Percentiles rank a stretch among this genome's conserved stretches.
phyloP scores from a whole-genome alignment of 2,329 filamentous ascomycete genomes.

The Amauroascus verrucosus region DNA sequence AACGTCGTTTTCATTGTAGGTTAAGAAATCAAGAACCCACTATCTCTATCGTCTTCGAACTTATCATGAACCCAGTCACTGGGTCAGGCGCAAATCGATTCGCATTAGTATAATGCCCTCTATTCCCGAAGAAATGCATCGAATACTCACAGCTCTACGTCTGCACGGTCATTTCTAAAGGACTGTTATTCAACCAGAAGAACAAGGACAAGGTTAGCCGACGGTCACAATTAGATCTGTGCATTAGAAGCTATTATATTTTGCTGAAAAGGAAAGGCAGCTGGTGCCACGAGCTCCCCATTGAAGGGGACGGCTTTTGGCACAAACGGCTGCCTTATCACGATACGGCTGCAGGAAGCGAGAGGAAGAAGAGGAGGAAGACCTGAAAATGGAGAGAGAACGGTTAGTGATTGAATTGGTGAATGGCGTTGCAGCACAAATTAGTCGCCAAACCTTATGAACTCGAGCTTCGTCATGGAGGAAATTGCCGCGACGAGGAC shows the following conservation, averaged over 20 bases:
- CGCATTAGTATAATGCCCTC: neutral
- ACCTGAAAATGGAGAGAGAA: constrained; percentile 26
- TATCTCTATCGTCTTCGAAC: constrained; percentile 61
- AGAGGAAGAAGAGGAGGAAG: constrained; percentile 37
- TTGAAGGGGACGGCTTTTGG: neutral
- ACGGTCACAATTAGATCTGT: constrained; percentile 24
- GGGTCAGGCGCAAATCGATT: constrained; percentile 2
- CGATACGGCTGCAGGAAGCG: constrained; percentile 27
- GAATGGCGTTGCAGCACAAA: neutral
- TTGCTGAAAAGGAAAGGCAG: constrained; percentile 17
- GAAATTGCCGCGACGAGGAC: constrained; percentile 42
- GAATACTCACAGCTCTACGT: constrained; percentile 36
- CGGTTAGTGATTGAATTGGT: constrained; percentile 13
- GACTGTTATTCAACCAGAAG: constrained; percentile 32
- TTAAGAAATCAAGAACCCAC: constrained; percentile 27
- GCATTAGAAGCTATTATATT: constrained; percentile 14
- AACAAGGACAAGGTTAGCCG: constrained; percentile 37
- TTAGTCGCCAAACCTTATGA: constrained; percentile 60
- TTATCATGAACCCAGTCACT: constrained; percentile 94
- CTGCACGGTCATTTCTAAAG: constrained; percentile 37
- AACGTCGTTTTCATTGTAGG: constrained; percentile 8
- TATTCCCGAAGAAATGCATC: neutral
- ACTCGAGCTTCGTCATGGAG: constrained; percentile 78
- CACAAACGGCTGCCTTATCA: constrained; percentile 17
- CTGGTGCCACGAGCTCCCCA: constrained; percentile 4